Evolutionary conservation across 1,284 basidiomycete genomes (phyloP).

Genomic region (Tremellales sp.): DNA sequence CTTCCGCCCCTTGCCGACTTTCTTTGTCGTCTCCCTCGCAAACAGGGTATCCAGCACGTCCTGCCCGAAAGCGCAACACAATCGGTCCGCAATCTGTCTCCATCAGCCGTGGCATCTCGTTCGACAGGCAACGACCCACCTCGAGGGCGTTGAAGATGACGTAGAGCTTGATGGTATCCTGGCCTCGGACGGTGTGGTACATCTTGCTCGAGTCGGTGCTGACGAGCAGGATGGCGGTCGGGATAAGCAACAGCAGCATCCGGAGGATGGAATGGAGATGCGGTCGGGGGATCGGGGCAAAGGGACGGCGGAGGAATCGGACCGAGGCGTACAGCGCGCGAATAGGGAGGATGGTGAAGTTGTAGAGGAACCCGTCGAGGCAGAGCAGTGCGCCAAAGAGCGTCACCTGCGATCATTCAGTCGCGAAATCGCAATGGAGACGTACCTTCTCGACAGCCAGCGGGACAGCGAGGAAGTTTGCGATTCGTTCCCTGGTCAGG

Average conservation of each 20-base stretch:
- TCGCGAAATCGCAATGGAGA: background rate
- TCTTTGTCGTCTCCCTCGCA: constrained; percentile 60
- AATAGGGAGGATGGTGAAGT: constrained; percentile 95
- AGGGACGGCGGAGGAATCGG: constrained; percentile 51
- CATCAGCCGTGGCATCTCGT: background rate
- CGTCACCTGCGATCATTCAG: constrained; percentile 61
- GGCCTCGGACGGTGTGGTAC: constrained; percentile 97
- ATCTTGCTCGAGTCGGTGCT: constrained; percentile 96
- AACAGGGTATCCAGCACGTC: constrained; percentile 96
- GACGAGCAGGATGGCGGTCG: constrained; percentile 70
- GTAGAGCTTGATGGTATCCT: constrained; percentile 97
- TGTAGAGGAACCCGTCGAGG: constrained; percentile 95
- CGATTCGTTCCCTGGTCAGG: constrained; percentile 93
- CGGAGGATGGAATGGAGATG: constrained; percentile 60
- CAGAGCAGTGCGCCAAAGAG: constrained; percentile 90
- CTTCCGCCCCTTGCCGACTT: constrained; percentile 39
- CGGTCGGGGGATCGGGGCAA: constrained; percentile 33
- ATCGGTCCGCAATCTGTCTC: constrained; percentile 81
- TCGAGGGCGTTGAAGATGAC: constrained; percentile 98
- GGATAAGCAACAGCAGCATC: constrained; percentile 68
- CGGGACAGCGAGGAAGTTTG: constrained; percentile 92
- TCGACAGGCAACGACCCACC: constrained; percentile 52
- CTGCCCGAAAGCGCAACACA: constrained; percentile 96
- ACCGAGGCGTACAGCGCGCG: constrained; percentile 68
- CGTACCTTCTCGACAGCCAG: constrained; percentile 85